Percentiles rank a stretch among this genome's conserved stretches.
phyloP scores from a whole-genome alignment of 108 stramenopile species.

The Mediolabrus comicus region DNA sequence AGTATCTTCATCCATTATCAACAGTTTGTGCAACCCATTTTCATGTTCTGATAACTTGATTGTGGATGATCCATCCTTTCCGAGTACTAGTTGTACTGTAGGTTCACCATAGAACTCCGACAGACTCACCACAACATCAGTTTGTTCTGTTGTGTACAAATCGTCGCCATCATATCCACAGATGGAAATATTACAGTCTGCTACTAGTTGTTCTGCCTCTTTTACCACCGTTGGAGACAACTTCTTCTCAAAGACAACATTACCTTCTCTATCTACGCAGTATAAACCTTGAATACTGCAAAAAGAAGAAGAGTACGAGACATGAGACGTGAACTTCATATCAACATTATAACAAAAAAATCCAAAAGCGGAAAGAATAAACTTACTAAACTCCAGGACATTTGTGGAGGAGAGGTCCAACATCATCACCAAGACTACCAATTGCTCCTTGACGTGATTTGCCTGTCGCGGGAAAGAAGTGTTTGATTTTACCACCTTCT shows the following conservation, averaged over 20 bases:
- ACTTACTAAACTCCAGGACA: slow-evolving; percentile 49
- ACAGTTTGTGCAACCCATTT: slow-evolving; percentile 76
- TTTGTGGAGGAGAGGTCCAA: slow-evolving; percentile 29
- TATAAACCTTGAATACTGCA: slow-evolving; percentile 88
- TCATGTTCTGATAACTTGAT: slow-evolving; percentile 41
- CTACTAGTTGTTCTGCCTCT: slow-evolving; percentile 67
- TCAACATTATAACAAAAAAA: neutral
- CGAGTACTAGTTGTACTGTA: slow-evolving; percentile 31
- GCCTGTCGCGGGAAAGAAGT: slow-evolving; percentile 88
- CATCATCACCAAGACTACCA: slow-evolving; percentile 50
- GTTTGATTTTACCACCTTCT: slow-evolving; percentile 15
- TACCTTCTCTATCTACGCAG: slow-evolving; percentile 70
- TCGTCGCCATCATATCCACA: slow-evolving; percentile 88
- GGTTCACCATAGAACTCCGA: slow-evolving; percentile 86
- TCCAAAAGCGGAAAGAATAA: too few relatives aligned
- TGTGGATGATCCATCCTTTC: slow-evolving; percentile 4
- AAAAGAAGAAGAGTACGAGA: slow-evolving; percentile 67
- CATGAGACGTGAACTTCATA: neutral
- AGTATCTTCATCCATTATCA: slow-evolving; percentile 75
- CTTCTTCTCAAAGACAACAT: slow-evolving; percentile 87
- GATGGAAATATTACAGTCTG: slow-evolving; percentile 57
- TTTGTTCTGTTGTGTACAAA: slow-evolving; percentile 62
- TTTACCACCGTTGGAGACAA: slow-evolving; percentile 48
- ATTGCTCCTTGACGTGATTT: slow-evolving; percentile 79
- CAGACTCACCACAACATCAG: slow-evolving; percentile 52